Percentiles rank a stretch among this genome's conserved stretches.
phyloP scores from a whole-genome alignment of 805 yeast species.

The Suhomyces kilbournensis region DNA sequence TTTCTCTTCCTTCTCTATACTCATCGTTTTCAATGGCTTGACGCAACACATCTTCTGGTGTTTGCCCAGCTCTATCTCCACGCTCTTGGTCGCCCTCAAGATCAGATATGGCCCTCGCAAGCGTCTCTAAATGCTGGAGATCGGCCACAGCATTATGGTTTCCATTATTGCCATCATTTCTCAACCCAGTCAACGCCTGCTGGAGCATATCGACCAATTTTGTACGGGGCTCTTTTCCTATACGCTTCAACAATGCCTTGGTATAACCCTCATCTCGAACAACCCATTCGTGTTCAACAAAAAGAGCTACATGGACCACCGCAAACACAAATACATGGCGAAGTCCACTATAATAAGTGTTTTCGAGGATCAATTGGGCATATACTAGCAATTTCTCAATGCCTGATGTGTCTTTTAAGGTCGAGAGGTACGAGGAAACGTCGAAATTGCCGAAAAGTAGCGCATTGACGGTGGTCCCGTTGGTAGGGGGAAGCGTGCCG shows the following conservation, averaged over 20 bases:
- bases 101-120: conserved; percentile 29
- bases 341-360: conserved; percentile 38
- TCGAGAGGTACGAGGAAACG: conserved; percentile 9
- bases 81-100: conserved; percentile 12
- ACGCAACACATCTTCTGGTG: conserved; percentile 19
- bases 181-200: conserved; percentile 22
- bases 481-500: conserved; percentile 44
- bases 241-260: conserved; percentile 52
- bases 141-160: conserved; percentile 19
- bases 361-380: conserved; percentile 21
- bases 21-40: conserved; percentile 14
- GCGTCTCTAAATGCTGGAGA: conserved; percentile 20
- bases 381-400: too few species aligned
- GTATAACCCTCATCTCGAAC: conserved; percentile 66
- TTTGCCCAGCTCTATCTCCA: too few species aligned
- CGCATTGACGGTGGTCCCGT: conserved; percentile 27
- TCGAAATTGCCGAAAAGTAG: conserved; percentile 39
- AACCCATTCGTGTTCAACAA: conserved; percentile 68
- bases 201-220: conserved; percentile 38
- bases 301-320: conserved; percentile 43
- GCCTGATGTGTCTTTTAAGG: conserved; percentile 6
- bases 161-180: conserved; percentile 21
- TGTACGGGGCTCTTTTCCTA: conserved; percentile 55
- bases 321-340: conserved; percentile 40
- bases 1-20: too few species aligned